Percentiles rank a stretch among this genome's conserved stretches.
phyloP scores from a whole-genome alignment of 441 rosid species.

The Erodium chrysanthum region DNA sequence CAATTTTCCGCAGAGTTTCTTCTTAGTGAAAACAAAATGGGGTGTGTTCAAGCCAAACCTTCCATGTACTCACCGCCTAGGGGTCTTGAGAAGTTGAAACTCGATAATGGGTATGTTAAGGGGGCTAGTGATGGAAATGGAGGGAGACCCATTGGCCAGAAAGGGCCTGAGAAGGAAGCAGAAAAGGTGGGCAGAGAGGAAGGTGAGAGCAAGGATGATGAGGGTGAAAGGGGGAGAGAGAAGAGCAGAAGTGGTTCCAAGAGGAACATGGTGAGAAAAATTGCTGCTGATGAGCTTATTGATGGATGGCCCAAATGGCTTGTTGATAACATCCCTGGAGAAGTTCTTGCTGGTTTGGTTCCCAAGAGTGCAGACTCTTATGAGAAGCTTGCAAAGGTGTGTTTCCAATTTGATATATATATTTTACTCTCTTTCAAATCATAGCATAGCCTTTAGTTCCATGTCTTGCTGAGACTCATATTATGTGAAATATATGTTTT shows the following conservation, averaged over 20 bases:
- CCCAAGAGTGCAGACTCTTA: conserved; percentile 56
- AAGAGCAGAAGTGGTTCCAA: conserved; percentile 3
- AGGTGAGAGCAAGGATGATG: conserved; percentile 12
- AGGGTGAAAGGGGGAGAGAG: conserved; percentile 16
- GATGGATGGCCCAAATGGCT: conserved; percentile 75
- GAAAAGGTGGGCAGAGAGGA: no score
- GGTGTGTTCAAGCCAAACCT: conserved; percentile 29
- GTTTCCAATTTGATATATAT: background rate
- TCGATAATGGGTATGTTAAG: conserved; percentile 19
- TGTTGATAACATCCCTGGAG: conserved; percentile 41
- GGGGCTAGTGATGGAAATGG: conserved; percentile 13
- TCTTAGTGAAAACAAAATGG: conserved; percentile 23
- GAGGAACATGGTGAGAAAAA: conserved; percentile 27
- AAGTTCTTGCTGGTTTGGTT: conserved; percentile 40
- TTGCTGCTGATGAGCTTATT: conserved; percentile 40
- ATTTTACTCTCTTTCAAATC: background rate
- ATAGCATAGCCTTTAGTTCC: background rate
- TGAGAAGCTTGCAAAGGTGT: conserved; percentile 57
- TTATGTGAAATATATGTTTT: no score
- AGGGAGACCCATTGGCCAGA: conserved; percentile 14
- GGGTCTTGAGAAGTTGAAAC: conserved; percentile 23
- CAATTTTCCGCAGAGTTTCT: background rate
- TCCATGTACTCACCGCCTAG: conserved; percentile 18
- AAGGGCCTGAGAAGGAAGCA: conserved; percentile 1
- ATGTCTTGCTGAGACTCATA: no score